Conservation (phyloP, 2,329 filamentous ascomycete genomes). For the Xylariaceae sp. region DNA sequence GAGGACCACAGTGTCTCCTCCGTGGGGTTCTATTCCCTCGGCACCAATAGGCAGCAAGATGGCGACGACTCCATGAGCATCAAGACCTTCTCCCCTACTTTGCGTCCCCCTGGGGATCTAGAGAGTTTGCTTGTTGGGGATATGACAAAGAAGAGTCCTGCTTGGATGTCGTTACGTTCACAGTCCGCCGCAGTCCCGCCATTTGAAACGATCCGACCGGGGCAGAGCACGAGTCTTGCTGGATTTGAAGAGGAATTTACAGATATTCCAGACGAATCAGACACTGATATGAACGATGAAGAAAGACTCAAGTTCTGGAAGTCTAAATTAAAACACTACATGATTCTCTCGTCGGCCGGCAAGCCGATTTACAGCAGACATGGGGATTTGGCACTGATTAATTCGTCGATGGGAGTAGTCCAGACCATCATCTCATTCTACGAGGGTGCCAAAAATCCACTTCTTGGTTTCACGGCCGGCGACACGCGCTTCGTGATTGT, state of each 20-base stretch:
- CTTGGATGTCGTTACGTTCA: constrained; percentile 62
- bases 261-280: constrained; percentile 54
- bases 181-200: constrained; percentile 56
- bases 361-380: constrained; percentile 97
- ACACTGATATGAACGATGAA: constrained; percentile 45
- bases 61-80: constrained; percentile 60
- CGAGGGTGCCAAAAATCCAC: constrained; percentile 68
- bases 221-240: constrained; percentile 47
- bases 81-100: constrained; percentile 59
- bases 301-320: constrained; percentile 71
- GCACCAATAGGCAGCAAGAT: constrained; percentile 38
- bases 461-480: constrained; percentile 83
- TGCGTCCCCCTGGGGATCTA: constrained; percentile 62
- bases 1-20: constrained; percentile 18
- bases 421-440: constrained; percentile 99
- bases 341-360: constrained; percentile 91
- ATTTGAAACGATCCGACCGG: constrained; percentile 50
- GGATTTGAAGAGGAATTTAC: constrained; percentile 77
- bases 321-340: constrained; percentile 90
- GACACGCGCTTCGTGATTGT: constrained; percentile 79
- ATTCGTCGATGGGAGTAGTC: constrained; percentile 88
- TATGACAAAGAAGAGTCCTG: constrained; percentile 58
- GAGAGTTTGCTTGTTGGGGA: constrained; percentile 77
- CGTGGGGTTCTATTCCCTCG: constrained; percentile 27
- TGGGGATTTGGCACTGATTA: constrained; percentile 83